Evolutionary conservation across 2,329 filamentous ascomycete species (phyloP).

Genomic region (Diaporthe sp.): DNA sequence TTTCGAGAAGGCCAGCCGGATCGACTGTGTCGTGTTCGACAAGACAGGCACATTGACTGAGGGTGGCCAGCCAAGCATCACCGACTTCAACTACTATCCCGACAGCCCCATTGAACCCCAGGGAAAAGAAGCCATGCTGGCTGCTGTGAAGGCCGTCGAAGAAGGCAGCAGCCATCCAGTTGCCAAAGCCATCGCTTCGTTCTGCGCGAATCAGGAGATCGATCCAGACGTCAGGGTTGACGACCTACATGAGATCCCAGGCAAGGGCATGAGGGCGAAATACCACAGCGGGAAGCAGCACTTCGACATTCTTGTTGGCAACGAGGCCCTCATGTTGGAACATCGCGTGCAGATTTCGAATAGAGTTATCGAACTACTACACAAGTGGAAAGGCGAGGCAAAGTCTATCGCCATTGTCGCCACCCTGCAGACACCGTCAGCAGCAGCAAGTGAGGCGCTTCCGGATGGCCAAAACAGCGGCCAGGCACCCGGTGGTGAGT

Average conservation of each 20-base stretch:
- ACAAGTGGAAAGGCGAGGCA: conserved; percentile 72
- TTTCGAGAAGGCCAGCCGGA: conserved; percentile 84
- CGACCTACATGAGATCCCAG: conserved; percentile 75
- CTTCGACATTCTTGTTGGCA: conserved; percentile 75
- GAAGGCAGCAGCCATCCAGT: conserved; percentile 81
- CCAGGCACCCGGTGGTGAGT: neutral
- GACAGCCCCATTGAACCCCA: conserved; percentile 43
- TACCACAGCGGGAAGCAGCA: conserved; percentile 53
- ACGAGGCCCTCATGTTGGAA: conserved; percentile 76
- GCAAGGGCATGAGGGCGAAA: conserved; percentile 75
- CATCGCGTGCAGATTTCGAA: conserved; percentile 55
- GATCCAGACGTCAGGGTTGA: conserved; percentile 50
- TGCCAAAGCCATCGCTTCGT: conserved; percentile 76
- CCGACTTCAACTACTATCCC: conserved; percentile 61
- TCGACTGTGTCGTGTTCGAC: conserved; percentile 87
- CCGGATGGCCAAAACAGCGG: neutral
- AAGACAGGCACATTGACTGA: conserved; percentile 88
- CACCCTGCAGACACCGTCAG: conserved; percentile 47
- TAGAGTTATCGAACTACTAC: conserved; percentile 53
- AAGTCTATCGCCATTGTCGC: conserved; percentile 75
- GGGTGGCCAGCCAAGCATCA: conserved; percentile 78
- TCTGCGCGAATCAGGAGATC: conserved; percentile 61
- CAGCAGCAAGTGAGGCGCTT: neutral
- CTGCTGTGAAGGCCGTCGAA: conserved; percentile 72
- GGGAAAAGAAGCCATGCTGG: conserved; percentile 55